These are phyloP conservation scores for Leptographium wingfieldii DNA, from an alignment of 2,329 filamentous ascomycete species.

Conservation along the genomic window DNA sequence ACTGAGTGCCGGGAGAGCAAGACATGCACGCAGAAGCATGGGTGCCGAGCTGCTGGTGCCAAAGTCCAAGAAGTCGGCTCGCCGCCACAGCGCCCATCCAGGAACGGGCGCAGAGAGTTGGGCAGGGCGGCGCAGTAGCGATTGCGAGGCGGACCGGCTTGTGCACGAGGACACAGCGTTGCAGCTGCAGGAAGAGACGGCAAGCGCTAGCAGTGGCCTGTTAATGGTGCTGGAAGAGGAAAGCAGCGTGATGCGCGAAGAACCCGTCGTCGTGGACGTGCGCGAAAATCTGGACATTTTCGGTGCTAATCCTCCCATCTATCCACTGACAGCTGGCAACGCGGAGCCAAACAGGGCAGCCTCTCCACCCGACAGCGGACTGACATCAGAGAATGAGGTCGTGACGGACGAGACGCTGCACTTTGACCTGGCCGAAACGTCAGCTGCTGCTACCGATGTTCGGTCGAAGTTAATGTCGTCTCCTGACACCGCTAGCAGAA, in stretches of 20 bases:
- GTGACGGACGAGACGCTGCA: neutral
- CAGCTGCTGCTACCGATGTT: neutral
- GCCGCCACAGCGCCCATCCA: neutral
- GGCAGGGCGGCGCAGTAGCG: neutral
- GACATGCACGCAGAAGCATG: slow-evolving; percentile 7
- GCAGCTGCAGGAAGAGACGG: neutral
- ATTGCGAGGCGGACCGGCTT: neutral
- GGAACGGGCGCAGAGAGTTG: neutral
- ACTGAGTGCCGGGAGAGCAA: neutral
- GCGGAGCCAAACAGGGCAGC: neutral
- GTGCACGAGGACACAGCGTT: neutral
- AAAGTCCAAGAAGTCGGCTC: neutral
- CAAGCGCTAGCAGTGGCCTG: neutral
- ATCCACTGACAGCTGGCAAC: neutral
- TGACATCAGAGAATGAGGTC: neutral
- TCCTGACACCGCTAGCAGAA: neutral
- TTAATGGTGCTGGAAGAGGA: neutral
- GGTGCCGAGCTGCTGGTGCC: neutral
- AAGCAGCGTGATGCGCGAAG: neutral
- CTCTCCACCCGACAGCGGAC: neutral
- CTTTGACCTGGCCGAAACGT: neutral
- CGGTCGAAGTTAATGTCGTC: neutral
- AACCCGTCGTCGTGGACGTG: slow-evolving; percentile 17
- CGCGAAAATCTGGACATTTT: slow-evolving; percentile 23
- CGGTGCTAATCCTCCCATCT: slow-evolving; percentile 9